A percentile compares a stretch with the other conserved stretches of the same genome.
phyloP scores from a whole-genome alignment of 805 yeast species.

The Yarrowia sp. region DNA sequence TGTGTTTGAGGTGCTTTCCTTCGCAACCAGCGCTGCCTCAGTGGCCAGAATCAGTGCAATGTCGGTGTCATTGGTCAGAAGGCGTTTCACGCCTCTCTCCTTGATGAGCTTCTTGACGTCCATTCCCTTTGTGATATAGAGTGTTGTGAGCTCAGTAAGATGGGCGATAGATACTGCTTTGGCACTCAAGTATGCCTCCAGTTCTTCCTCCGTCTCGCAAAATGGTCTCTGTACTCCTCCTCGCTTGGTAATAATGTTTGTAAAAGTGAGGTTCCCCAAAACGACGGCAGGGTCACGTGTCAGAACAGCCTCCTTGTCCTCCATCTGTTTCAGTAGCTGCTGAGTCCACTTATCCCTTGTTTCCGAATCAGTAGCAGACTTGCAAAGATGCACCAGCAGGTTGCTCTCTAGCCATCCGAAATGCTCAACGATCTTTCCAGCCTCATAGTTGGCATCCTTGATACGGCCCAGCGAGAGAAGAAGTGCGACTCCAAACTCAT shows the following conservation, averaged over 20 bases:
- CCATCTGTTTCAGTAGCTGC: slow-evolving; percentile 1
- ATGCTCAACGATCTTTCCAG: neutral
- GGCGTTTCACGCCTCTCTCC: neutral
- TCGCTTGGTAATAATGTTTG: slow-evolving; percentile 10
- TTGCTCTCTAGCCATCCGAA: slow-evolving; percentile 23
- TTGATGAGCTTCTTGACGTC: neutral
- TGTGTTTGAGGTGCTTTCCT: neutral
- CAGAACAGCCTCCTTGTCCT: neutral
- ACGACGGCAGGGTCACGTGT: neutral
- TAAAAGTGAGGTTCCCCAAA: slow-evolving; percentile 1
- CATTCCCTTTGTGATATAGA: neutral
- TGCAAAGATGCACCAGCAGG: slow-evolving; percentile 5
- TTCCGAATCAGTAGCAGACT: neutral
- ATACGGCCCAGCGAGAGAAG: neutral
- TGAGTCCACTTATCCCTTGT: neutral
- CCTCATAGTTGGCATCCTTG: neutral
- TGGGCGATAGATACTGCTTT: neutral
- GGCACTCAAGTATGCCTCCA: neutral
- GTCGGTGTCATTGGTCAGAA: neutral
- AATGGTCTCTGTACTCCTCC: slow-evolving; percentile 13
- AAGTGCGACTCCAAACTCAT: slow-evolving; percentile 9
- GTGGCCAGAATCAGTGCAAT: slow-evolving; percentile 9
- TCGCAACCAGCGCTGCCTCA: slow-evolving; percentile 4
- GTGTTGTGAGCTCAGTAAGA: neutral
- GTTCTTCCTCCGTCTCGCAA: slow-evolving; percentile 2